Base-by-base conservation (phyloP, 164 flowering plant species). In the Saururus chinensis region DNA sequence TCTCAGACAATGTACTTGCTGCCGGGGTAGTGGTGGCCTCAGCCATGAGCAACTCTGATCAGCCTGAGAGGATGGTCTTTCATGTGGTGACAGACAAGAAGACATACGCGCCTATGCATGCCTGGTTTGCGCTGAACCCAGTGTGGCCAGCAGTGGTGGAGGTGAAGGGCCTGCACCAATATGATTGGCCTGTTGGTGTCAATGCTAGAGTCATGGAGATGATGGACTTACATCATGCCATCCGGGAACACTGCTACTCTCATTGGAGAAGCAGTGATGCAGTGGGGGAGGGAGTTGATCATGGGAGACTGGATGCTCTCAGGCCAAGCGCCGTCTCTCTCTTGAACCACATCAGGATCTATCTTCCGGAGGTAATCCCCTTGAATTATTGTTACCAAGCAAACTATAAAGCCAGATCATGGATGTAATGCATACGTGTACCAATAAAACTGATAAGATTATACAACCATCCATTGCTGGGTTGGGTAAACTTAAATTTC, bases 161-260 rank as follows among this genome's bases (percentile, higher is more conserved):
- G 76, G 86, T 88, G n/a, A 88, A 82, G 70, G 91, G 89, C 12
- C 67, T 88, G 60, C 95, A 88, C 70, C 91, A 88, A 19, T 84
- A 63, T 57, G 86, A 88, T 65, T 85, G 89, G 95, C 69, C 84
- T 62, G 64, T 64, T 11, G 73, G 77, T 40, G 83, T 78, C 53
- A 85, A 84, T 60, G 56, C 71, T 35, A 75, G 68, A 23, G 75
- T 85, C 12, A 75, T 68, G 64, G 85, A 85, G 61, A 79, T 79
- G 75, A 51, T 77, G 67, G 79, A 78, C 62, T 73, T 78, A 45
- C 78, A 85, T 71, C 78, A 65, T 9, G 53, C 73, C 42, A 71
- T 74, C 58, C 66, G 82, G 76, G 69, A 53, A 23, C 78, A 74
- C 52, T 64, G 76, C 54, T 56, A 76, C 62, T 69, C 70, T 60